Evolutionary conservation across 1,284 basidiomycete genomes (phyloP).

Genomic region (Meripilus lineatus): DNA sequence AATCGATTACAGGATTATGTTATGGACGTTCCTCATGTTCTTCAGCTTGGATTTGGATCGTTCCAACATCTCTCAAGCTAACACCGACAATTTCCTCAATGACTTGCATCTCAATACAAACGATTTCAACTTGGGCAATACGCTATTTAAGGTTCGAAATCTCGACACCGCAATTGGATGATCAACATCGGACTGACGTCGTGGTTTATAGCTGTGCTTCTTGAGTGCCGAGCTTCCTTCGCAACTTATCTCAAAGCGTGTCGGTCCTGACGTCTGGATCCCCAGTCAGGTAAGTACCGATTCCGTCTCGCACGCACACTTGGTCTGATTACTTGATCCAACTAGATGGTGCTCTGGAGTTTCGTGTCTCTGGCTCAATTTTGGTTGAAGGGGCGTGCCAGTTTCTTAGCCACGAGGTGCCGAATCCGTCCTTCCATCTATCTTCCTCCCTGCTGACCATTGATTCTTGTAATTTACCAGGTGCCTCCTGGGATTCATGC

Average conservation of each 20-base stretch:
- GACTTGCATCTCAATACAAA: conserved; percentile 59
- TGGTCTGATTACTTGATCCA: conserved; percentile 5
- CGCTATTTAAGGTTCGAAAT: conserved; percentile 27
- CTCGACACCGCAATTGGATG: no score
- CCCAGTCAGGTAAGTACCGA: conserved; percentile 49
- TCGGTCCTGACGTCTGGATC: conserved; percentile 71
- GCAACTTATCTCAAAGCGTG: conserved; percentile 65
- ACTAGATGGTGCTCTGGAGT: conserved; percentile 51
- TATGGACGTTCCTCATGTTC: conserved; percentile 65
- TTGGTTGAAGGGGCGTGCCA: conserved; percentile 51
- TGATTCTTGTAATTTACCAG: conserved; percentile 8
- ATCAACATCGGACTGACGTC: no score
- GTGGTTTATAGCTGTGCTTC: conserved; percentile 53
- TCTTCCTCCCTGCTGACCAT: conserved; percentile 11
- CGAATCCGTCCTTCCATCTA: conserved; percentile 37
- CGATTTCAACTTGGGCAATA: conserved; percentile 66
- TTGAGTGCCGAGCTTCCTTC: conserved; percentile 65
- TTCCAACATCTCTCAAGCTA: conserved; percentile 56
- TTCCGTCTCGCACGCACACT: neutral
- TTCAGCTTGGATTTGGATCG: conserved; percentile 52
- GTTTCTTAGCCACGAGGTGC: conserved; percentile 41
- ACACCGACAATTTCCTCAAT: conserved; percentile 61
- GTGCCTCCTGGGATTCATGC: conserved; percentile 39
- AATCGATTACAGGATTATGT: conserved; percentile 58
- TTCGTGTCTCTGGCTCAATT: conserved; percentile 57